Percentiles rank a stretch among this genome's conserved stretches.
Conservation (phyloP, 208 protist species). For the Crithidia bombi region DNA sequence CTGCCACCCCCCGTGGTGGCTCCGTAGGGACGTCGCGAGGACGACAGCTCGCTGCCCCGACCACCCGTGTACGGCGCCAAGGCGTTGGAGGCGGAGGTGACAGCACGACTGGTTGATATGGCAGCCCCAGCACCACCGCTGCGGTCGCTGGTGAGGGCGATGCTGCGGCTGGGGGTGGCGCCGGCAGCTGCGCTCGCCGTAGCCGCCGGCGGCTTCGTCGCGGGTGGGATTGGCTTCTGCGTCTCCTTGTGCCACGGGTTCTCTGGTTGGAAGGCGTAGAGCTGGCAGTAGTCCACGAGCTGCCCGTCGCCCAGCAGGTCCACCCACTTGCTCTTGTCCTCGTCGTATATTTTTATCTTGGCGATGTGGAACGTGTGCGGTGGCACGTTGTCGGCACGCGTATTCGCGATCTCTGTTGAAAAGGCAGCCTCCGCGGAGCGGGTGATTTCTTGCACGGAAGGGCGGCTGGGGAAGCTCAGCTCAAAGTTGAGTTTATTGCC, state of each 20-base stretch:
- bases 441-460: conserved; percentile 73
- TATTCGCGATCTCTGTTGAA: conserved; percentile 76
- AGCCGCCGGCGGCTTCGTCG: conserved; percentile 66
- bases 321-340: conserved; percentile 89
- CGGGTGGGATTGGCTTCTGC: conserved; percentile 85
- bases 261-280: conserved; percentile 91
- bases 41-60: conserved; percentile 48
- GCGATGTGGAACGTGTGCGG: conserved; percentile 82
- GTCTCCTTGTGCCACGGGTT: conserved; percentile 93
- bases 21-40: conserved; percentile 41
- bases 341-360: conserved; percentile 91
- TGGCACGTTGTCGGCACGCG: conserved; percentile 70
- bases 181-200: conserved; percentile 12
- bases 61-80: conserved; percentile 73
- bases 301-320: conserved; percentile 81
- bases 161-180: conserved; percentile 27
- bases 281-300: conserved; percentile 83
- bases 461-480: conserved; percentile 77
- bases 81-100: conserved; percentile 39
- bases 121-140: conserved; percentile 10
- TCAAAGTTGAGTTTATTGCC: conserved; percentile 92
- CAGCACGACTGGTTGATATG: conserved; percentile 19
- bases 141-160: conserved; percentile 9
- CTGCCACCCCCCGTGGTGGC: conserved; percentile 4
- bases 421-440: conserved; percentile 69